Base-by-base conservation (phyloP, 306 rosid genomes). In the Cucumis melo region DNA sequence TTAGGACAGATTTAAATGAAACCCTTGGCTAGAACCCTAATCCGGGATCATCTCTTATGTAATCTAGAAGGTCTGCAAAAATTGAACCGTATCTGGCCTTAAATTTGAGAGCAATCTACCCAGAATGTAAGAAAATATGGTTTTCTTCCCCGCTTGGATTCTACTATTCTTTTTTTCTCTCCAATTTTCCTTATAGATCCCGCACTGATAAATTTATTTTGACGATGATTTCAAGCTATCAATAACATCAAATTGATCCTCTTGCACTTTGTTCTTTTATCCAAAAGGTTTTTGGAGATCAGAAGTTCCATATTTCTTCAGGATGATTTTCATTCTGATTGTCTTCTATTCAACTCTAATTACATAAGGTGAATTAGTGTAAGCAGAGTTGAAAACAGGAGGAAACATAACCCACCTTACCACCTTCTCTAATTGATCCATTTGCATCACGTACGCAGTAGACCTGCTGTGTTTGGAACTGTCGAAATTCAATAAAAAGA, bases 391-490 rank as follows among this genome's bases (percentile, higher is more conserved):
- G 3, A 8, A 19, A 65, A 38, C 17, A 39, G 29, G 11, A n/a
- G 21, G 21, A 38, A 39, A 39, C 51, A 20, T 11, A 46, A 39
- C 73, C 84, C 72, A 94, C 99, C 97, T 90, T 86, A 82, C 99
- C 90, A 55, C 99, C 99, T 81, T 94, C 97, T 20, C 88, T 85
- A 75, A 92, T 89, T 63, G 85, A 65, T 39, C 99, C 99, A 66
- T 84, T 50, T 79, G 83, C 85, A 77, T 92, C 92, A 5, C 96
- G 93, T 77, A 89, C 90, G 51, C 99, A 94, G 73, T 91, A 77
- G 74, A 89, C 87, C 88, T 94, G 99, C 82, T 94, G 99, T 42
- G 99, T 92, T 85, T 83, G 90, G 77, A 94, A 94, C 99, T 94
- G 92, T 53, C 80, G 61, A 81, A 80, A 53, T 63, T 72, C 39